Evolutionary conservation across 192 early-diverging fungal species (phyloP).

Genomic region (Coemansia sp.): DNA sequence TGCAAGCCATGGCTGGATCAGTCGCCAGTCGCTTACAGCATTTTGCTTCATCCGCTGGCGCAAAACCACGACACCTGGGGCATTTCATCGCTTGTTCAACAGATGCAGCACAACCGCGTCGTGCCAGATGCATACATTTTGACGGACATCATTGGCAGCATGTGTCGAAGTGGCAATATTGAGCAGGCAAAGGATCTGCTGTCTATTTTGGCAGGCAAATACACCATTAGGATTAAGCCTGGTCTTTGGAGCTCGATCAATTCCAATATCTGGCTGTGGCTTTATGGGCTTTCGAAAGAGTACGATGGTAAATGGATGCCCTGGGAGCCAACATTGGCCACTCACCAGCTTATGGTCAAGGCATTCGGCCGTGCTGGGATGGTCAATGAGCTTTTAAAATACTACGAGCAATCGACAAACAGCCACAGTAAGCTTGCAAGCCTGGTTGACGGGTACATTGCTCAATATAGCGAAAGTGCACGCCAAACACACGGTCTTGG

Average conservation of each 20-base stretch:
- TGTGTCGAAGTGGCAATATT: slow-evolving; percentile 15
- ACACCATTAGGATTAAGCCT: too few species aligned
- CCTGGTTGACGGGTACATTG: slow-evolving; percentile 16
- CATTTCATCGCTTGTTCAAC: slow-evolving; percentile 3
- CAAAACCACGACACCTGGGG: slow-evolving; percentile 5
- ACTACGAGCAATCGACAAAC: background rate
- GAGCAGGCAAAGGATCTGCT: slow-evolving; percentile 23
- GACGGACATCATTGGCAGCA: slow-evolving; percentile 26
- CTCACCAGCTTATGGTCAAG: slow-evolving; percentile 31
- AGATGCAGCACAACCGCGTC: slow-evolving; percentile 10
- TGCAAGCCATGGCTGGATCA: slow-evolving; percentile 8
- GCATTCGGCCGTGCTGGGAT: background rate
- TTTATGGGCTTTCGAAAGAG: slow-evolving; percentile 12
- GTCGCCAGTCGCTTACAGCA: slow-evolving; percentile 20
- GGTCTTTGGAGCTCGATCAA: too few species aligned
- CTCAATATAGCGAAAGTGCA: slow-evolving; percentile 3
- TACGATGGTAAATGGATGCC: slow-evolving; percentile 12
- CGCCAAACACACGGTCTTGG: slow-evolving; percentile 14
- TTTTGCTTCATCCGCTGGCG: slow-evolving; percentile 12
- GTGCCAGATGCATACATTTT: slow-evolving; percentile 23
- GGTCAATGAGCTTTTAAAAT: background rate
- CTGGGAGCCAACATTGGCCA: slow-evolving; percentile 39
- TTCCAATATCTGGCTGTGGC: slow-evolving; percentile 7
- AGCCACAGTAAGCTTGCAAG: slow-evolving; percentile 8
- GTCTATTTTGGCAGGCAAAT: background rate